Evolutionary conservation across 148 eudicot species (phyloP).

Genomic region (Linanthus parryae): DNA sequence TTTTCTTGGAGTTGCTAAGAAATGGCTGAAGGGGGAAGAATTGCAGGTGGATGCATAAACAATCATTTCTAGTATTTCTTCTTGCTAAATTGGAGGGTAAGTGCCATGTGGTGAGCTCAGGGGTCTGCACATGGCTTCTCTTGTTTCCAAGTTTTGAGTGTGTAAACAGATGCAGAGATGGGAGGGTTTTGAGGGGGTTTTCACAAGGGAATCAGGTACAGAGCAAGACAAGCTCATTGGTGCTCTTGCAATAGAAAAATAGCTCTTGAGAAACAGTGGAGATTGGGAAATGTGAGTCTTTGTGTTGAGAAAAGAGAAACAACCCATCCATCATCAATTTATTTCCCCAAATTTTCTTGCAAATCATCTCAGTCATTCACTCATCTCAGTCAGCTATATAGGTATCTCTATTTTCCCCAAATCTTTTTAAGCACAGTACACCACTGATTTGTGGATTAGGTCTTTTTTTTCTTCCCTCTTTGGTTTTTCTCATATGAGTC

Average conservation of each 20-base stretch:
- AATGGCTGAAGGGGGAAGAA: background rate
- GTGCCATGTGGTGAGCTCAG: slow-evolving; percentile 69
- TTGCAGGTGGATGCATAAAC: background rate
- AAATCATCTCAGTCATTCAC: no score
- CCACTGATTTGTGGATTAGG: no score
- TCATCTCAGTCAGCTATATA: no score
- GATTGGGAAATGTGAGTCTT: slow-evolving; percentile 29
- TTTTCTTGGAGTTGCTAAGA: no score
- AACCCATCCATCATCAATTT: no score
- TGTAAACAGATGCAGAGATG: slow-evolving; percentile 23
- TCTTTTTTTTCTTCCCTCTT: no score
- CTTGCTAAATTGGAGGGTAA: slow-evolving; percentile 14
- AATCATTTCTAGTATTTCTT: background rate
- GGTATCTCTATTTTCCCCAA: no score
- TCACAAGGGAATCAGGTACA: slow-evolving; percentile 40
- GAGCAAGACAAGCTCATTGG: slow-evolving; percentile 35
- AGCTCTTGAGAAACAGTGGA: slow-evolving; percentile 11
- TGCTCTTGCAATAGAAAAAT: slow-evolving; percentile 15
- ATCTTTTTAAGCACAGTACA: no score
- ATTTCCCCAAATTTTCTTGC: no score
- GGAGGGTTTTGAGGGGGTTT: slow-evolving; percentile 24
- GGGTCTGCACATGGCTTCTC: slow-evolving; percentile 72
- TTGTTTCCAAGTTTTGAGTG: slow-evolving; percentile 49
- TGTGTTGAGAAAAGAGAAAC: no score
- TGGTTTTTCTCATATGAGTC: no score